phyloP scores from a whole-genome alignment of 345 rosid species.

The Lumnitzera racemosa region DNA sequence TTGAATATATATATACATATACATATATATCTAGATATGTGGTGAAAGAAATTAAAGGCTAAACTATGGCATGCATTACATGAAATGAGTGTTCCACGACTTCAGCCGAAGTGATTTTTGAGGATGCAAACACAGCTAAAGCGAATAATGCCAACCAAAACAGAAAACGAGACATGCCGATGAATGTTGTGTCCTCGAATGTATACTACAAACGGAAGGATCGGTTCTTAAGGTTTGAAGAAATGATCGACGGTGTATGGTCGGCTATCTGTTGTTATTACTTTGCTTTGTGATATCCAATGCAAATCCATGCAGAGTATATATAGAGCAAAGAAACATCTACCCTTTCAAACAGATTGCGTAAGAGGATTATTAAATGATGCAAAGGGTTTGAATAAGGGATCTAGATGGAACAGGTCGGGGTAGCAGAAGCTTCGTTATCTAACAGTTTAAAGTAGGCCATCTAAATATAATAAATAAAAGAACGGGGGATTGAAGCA shows the following conservation, averaged over 20 bases:
- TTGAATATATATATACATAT: no score
- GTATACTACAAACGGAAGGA: background rate
- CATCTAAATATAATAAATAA: background rate
- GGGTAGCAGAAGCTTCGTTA: background rate
- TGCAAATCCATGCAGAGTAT: no score
- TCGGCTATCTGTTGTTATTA: no score
- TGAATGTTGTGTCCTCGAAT: background rate
- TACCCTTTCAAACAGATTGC: no score
- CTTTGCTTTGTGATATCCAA: no score
- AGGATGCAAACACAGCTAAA: conserved; percentile 2
- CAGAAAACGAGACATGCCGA: conserved; percentile 1
- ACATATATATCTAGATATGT: no score
- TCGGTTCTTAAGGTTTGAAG: background rate
- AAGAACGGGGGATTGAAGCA: no score
- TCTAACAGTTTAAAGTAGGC: conserved; percentile 6
- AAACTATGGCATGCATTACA: conserved; percentile 3
- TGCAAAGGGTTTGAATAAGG: no score
- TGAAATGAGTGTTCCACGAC: conserved; percentile 17
- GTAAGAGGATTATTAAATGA: no score
- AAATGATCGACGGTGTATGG: background rate
- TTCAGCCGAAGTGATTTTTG: conserved; percentile 8
- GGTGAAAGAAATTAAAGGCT: no score
- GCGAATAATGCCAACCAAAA: conserved; percentile 2
- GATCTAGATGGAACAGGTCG: background rate
- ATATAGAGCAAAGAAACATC: no score